A percentile compares a stretch with the other conserved stretches of the same genome.
phyloP scores from a whole-genome alignment of 148 eudicot genomes.

The Chenopodium suecicum region DNA sequence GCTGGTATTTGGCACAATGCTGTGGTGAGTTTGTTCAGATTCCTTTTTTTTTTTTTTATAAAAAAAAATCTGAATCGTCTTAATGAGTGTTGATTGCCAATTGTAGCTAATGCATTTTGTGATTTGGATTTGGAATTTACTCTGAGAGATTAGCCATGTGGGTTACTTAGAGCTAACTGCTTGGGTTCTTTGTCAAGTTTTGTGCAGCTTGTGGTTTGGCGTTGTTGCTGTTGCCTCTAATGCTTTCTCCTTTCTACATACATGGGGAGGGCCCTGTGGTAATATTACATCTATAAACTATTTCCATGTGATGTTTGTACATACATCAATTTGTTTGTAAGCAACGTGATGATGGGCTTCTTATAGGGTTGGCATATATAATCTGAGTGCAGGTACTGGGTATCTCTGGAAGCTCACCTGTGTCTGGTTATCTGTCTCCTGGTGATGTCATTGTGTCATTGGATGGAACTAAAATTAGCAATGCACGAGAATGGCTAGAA shows the following conservation, averaged over 20 bases:
- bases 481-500: conserved; percentile 61
- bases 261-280: conserved; percentile 81
- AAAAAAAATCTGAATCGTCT: not conserved
- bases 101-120: not conserved
- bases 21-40: conserved; percentile 50
- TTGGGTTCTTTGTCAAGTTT: conserved; percentile 46
- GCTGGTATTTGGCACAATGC: conserved; percentile 99
- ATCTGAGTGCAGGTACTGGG: conserved; percentile 57
- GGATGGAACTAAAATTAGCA: conserved; percentile 52
- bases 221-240: conserved; percentile 65
- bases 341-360: not conserved
- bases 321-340: not conserved
- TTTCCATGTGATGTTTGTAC: not conserved
- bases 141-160: conserved; percentile 7
- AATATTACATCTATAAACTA: conserved; percentile 15
- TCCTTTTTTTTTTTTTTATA: not conserved
- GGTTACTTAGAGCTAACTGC: conserved; percentile 26
- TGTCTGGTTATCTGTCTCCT: conserved; percentile 63
- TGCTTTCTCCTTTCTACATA: conserved; percentile 67
- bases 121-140: not conserved
- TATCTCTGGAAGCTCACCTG: conserved; percentile 64
- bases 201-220: conserved; percentile 76
- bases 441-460: conserved; percentile 65
- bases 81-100: not conserved
- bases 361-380: conserved; percentile 7